Base-by-base conservation (phyloP, 176 grass and related monocot species). In the Aechmea fasciata region DNA sequence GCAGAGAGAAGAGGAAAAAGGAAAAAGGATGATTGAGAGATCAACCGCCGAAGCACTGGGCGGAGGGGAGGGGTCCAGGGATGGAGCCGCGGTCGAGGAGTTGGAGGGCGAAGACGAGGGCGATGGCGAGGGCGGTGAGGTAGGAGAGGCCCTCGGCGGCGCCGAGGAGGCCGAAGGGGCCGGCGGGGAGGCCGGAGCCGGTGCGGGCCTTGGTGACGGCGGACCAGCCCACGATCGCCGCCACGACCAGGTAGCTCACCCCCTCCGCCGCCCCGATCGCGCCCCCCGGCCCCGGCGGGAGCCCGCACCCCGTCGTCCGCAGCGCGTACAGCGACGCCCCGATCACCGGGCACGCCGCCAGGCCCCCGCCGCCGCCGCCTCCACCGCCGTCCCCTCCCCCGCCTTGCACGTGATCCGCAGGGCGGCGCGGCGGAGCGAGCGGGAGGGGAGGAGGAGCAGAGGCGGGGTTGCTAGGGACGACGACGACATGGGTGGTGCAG, bases 1-100 rank as follows among this genome's bases (percentile, higher is more conserved):
- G n/a, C 11, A 17, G n/a, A 57, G 14, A 13, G 2, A 57, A 13
- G 0, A 57, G 2, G 23, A 23, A 15, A 29, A 28, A 1, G 25
- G 10, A 2, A 25, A 11, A 26, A 23, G 13, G 25, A 11, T 9
- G 14, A 19, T 1, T 13, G 7, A 51, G 0, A 11, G 14, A 20
- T 85, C 48, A 91, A 2, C 85, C 92, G 67, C 85, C 92, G 67
- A 89, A 96, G 52, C 92, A 96, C 48, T 87, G 80, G 52, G 89
- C 88, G 1, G 80, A 76, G 0, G 92, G 92, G 48, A 91, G 50
- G 3, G 88, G 92, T 0, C 88, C 85, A 1, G 92, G 88, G 11
- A 96, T 68, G 14, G 76, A 96, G 2, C 88, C 88, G 5, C 69
- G 75, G 63, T 90, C 76, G 15, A 87, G 74, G 71, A 87, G 83